Evolutionary conservation across 2,329 filamentous ascomycete species (phyloP).

Genomic region (Apiospora aurea): DNA sequence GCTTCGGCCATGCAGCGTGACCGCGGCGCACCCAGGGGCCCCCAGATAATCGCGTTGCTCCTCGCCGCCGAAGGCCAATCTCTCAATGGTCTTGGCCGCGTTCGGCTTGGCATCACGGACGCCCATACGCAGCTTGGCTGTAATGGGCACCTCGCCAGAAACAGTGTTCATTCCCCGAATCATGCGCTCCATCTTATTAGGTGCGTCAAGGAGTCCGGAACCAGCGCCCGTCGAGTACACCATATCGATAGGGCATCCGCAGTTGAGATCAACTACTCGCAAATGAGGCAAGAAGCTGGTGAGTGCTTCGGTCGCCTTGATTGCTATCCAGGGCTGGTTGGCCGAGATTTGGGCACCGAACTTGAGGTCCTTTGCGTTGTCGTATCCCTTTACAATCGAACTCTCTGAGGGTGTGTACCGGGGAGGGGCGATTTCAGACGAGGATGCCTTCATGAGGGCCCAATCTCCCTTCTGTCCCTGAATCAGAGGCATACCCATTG

Average conservation of each 20-base stretch:
- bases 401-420: conserved; percentile 62
- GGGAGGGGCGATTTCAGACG: conserved; percentile 79
- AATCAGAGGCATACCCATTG: conserved; percentile 86
- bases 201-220: conserved; percentile 88
- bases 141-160: conserved; percentile 89
- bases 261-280: conserved; percentile 93
- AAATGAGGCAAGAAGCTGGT: conserved; percentile 80
- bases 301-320: conserved; percentile 87
- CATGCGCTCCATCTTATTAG: conserved; percentile 90
- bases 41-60: conserved; percentile 76
- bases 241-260: conserved; percentile 95
- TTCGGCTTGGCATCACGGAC: conserved; percentile 81
- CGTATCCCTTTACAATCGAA: conserved; percentile 75
- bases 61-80: conserved; percentile 79
- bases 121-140: conserved; percentile 92
- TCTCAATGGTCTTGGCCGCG: conserved; percentile 81
- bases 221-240: conserved; percentile 89
- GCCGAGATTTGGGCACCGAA: conserved; percentile 94
- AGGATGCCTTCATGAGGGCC: conserved; percentile 92
- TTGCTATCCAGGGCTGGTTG: conserved; percentile 88
- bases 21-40: conserved; percentile 87
- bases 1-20: conserved; percentile 92
- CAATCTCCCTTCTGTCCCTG: conserved; percentile 93
- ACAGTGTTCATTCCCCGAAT: conserved; percentile 95
- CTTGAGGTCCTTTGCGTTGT: conserved; percentile 81